Evolutionary conservation across 1,284 basidiomycete genomes (phyloP).

Genomic region (Sutorius eximius): DNA sequence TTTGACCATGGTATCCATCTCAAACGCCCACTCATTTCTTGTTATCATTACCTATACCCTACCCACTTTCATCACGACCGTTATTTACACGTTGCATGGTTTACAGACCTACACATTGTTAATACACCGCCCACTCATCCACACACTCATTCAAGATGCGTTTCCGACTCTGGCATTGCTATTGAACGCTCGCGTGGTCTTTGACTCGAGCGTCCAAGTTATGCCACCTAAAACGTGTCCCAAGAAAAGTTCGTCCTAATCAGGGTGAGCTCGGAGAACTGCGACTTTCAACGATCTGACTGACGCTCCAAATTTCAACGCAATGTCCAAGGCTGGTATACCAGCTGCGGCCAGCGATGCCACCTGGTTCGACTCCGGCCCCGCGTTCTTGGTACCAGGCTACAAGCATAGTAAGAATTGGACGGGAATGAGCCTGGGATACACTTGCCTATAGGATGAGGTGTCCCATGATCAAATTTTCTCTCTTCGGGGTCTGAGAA

Average conservation of each 20-base stretch:
- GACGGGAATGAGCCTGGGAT: slow-evolving; percentile 24
- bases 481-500: slow-evolving; percentile 47
- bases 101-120: slow-evolving; percentile 27
- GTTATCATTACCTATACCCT: slow-evolving; percentile 18
- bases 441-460: slow-evolving; percentile 64
- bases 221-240: slow-evolving; percentile 63
- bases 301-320: slow-evolving; percentile 54
- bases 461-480: slow-evolving; percentile 49
- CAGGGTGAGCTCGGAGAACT: slow-evolving; percentile 1
- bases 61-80: slow-evolving; percentile 7
- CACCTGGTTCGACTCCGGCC: slow-evolving; percentile 32
- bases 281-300: slow-evolving; percentile 10
- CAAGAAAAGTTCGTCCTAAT: slow-evolving; percentile 52
- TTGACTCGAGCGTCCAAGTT: slow-evolving; percentile 57
- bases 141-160: slow-evolving; percentile 10
- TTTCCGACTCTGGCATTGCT: slow-evolving; percentile 38
- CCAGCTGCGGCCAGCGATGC: slow-evolving; percentile 59
- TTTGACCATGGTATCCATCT: slow-evolving; percentile 9
- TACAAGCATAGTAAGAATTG: slow-evolving; percentile 25
- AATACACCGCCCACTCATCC: slow-evolving; percentile 20
- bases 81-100: slow-evolving; percentile 31
- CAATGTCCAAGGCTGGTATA: slow-evolving; percentile 70
- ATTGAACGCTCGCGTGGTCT: slow-evolving; percentile 48
- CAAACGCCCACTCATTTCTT: slow-evolving; percentile 13
- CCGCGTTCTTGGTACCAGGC: slow-evolving; percentile 41